Percentiles rank a stretch among this genome's conserved stretches.
Conservation (phyloP, 108 stramenopile species). For the Licmophora abbreviata region DNA sequence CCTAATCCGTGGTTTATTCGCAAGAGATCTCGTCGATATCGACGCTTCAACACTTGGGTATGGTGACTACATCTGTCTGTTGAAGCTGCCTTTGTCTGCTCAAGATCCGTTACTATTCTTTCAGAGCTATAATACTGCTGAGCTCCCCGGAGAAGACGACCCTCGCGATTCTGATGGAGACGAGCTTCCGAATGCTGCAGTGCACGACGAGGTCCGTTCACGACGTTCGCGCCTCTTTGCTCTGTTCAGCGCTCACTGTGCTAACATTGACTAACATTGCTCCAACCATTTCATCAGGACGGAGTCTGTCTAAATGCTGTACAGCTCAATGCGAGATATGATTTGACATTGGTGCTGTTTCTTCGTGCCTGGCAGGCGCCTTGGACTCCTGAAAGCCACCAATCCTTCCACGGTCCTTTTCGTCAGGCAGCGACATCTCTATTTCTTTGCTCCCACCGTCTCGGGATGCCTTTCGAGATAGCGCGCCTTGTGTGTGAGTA, state of each 20-base stretch:
- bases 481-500: slow-evolving; percentile 21
- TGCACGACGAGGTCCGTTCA: slow-evolving; percentile 17
- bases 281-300: slow-evolving; percentile 8
- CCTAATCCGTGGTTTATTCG: slow-evolving; percentile 29
- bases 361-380: slow-evolving; percentile 30
- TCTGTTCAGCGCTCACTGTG: neutral
- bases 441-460: slow-evolving; percentile 29
- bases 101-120: slow-evolving; percentile 25
- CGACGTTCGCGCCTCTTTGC: neutral
- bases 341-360: slow-evolving; percentile 30
- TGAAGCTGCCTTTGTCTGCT: slow-evolving; percentile 15
- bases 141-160: neutral
- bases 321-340: slow-evolving; percentile 23
- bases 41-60: slow-evolving; percentile 33
- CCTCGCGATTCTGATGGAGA: slow-evolving; percentile 9
- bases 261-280: neutral
- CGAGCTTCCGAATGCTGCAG: slow-evolving; percentile 15
- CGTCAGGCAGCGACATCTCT: slow-evolving; percentile 17
- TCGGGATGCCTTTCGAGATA: slow-evolving; percentile 32
- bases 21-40: slow-evolving; percentile 42
- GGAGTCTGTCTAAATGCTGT: slow-evolving; percentile 7
- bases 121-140: slow-evolving; percentile 6
- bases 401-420: slow-evolving; percentile 25
- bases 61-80: slow-evolving; percentile 43
- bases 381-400: slow-evolving; percentile 38